phyloP scores from a whole-genome alignment of 495 filamentous ascomycete species.

The Aspergillus wentii region DNA sequence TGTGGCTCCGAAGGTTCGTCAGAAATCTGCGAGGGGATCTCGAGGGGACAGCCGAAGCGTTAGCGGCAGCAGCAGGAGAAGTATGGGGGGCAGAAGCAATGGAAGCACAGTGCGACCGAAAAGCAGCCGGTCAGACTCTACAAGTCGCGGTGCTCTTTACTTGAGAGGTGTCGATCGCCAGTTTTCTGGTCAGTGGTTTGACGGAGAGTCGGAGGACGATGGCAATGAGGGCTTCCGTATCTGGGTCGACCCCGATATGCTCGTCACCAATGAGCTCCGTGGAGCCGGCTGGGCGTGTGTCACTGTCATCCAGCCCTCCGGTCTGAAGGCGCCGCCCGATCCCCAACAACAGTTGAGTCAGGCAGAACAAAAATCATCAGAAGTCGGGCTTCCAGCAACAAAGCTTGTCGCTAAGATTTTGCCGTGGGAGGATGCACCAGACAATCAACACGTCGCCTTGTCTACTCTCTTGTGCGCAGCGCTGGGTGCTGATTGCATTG shows the following conservation, averaged over 20 bases:
- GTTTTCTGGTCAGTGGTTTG: slow-evolving; percentile 67
- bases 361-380: slow-evolving; percentile 46
- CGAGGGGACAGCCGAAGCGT: slow-evolving; percentile 64
- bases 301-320: slow-evolving; percentile 74
- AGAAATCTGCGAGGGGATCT: slow-evolving; percentile 50
- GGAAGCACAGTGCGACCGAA: slow-evolving; percentile 61
- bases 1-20: slow-evolving; percentile 85
- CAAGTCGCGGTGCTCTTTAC: slow-evolving; percentile 60
- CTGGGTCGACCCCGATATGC: slow-evolving; percentile 77
- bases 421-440: slow-evolving; percentile 83
- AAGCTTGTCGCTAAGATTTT: slow-evolving; percentile 72
- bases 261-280: slow-evolving; percentile 62
- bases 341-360: slow-evolving; percentile 65
- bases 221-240: slow-evolving; percentile 62
- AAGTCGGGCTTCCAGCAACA: slow-evolving; percentile 55
- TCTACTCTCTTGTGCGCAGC: slow-evolving; percentile 70
- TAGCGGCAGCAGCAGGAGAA: slow-evolving; percentile 63
- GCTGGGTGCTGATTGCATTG: slow-evolving; percentile 63
- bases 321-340: slow-evolving; percentile 69
- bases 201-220: slow-evolving; percentile 46
- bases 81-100: slow-evolving; percentile 64
- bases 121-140: slow-evolving; percentile 50
- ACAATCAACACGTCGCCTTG: slow-evolving; percentile 69
- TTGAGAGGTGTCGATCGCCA: slow-evolving; percentile 71
- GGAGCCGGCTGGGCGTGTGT: slow-evolving; percentile 69